phyloP scores from a whole-genome alignment of 148 eudicot species.

The Amaranthus palmeri region DNA sequence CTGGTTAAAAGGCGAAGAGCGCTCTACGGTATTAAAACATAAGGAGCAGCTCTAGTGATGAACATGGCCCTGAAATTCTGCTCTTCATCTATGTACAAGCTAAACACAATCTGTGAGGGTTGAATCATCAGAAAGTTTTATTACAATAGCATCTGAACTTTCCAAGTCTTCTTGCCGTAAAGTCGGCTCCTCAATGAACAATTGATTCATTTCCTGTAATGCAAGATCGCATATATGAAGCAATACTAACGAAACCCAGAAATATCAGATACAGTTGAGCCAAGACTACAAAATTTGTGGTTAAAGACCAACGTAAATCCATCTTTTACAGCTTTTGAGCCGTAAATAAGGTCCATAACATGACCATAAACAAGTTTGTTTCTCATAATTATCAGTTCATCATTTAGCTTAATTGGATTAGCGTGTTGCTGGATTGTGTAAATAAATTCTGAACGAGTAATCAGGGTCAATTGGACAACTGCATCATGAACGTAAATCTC shows the following conservation, averaged over 20 bases:
- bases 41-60: constrained; percentile 1
- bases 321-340: too few relatives aligned
- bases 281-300: too few relatives aligned
- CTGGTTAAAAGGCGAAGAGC: not conserved
- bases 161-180: constrained; percentile 44
- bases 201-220: constrained; percentile 42
- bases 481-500: too few relatives aligned
- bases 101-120: constrained; percentile 1
- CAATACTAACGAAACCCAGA: not conserved
- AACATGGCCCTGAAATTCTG: constrained; percentile 13
- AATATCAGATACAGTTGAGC: too few relatives aligned
- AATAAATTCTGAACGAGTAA: too few relatives aligned
- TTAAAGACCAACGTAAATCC: not conserved
- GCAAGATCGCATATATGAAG: not conserved
- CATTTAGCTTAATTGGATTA: too few relatives aligned
- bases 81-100: not conserved
- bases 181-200: constrained; percentile 43
- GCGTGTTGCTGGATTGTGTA: too few relatives aligned
- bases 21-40: not conserved
- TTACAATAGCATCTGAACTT: constrained; percentile 33
- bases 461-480: too few relatives aligned
- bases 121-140: constrained; percentile 7
- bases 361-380: too few relatives aligned
- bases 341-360: too few relatives aligned
- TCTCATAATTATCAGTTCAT: too few relatives aligned